phyloP scores from a whole-genome alignment of 306 rosid genomes.

The Betula pendula region DNA sequence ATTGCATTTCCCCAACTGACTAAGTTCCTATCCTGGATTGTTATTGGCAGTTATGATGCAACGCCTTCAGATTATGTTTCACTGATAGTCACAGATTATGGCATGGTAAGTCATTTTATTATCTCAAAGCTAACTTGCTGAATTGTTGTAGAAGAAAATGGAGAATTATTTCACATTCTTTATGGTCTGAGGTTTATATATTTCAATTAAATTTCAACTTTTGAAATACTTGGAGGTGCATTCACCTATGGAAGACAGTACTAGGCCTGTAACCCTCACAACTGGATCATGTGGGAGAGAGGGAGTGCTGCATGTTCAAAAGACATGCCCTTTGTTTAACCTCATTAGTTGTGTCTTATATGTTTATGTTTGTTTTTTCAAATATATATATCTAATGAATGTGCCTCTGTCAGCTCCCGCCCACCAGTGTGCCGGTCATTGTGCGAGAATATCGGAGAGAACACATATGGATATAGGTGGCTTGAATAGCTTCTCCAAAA shows the following conservation, averaged over 20 bases:
- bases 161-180: not conserved
- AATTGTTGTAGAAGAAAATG: not conserved
- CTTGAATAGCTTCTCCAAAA: slow-evolving; percentile 29
- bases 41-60: slow-evolving; percentile 58
- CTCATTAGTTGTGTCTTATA: not conserved
- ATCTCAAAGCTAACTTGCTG: not conserved
- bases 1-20: slow-evolving; percentile 32
- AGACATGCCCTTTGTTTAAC: not conserved
- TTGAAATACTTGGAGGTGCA: not conserved
- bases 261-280: not conserved
- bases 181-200: not conserved
- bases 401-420: slow-evolving; percentile 46
- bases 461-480: slow-evolving; percentile 49
- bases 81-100: slow-evolving; percentile 42
- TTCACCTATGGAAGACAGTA: not conserved
- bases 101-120: slow-evolving; percentile 36
- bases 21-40: slow-evolving; percentile 18
- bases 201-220: not conserved
- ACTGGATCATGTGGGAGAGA: not conserved
- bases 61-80: slow-evolving; percentile 49
- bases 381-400: not conserved
- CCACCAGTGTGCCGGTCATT: slow-evolving; percentile 67
- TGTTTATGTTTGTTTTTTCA: not conserved
- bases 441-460: slow-evolving; percentile 62
- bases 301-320: not conserved